Base-by-base conservation (phyloP, 352 stramenopile genomes). In the Globisporangium lucens region DNA sequence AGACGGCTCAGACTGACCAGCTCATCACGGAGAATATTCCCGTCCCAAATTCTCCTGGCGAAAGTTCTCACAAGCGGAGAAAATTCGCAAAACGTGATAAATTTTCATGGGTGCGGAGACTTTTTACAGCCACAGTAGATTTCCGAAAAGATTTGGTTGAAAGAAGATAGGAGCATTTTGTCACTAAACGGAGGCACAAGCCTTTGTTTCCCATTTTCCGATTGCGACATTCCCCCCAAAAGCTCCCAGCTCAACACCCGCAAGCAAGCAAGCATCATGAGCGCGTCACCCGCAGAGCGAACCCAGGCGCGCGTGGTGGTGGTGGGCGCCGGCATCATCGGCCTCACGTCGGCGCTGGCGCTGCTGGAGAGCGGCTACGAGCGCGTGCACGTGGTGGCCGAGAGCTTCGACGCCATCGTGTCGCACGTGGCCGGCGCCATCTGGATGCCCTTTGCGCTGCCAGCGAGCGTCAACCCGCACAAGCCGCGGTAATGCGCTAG, bases 361-460 rank as follows among this genome's bases (percentile, higher is more conserved):
- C 77, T 92, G 63, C 73, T 90, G 53, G 72, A 89, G 69, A 71
- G 53, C 33, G 84, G 82, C 12, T 89, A 81, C 70, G 38, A 1
- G 2, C 30, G 66, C 52, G 82, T 92, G 55, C 72, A 65, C 49
- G 56, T 92, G n/a, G 71, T 89, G 3, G 82, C 80, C 22, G 75
- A 69, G 17, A 66, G 63, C 52, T 89, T 87, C 57, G 82, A 90
- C n/a, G 75, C 64, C 47, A 83, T 76, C 57, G 84, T 83, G 33
- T 92, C 84, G 29, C 82, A 90, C 63, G 74, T 89, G 7, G 84
- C 84, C 10, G 83, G 83, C n/a, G 83, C 81, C 5, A 77, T 91
- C 36, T 91, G 82, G 83, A 87, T 89, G 76, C 83, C 83, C 1
- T 91, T 91, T 63, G 83, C 82, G 52, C 63, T 91, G 33, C 78